Conservation (phyloP, 106 monocot species). For the Phalaenopsis equestris region DNA sequence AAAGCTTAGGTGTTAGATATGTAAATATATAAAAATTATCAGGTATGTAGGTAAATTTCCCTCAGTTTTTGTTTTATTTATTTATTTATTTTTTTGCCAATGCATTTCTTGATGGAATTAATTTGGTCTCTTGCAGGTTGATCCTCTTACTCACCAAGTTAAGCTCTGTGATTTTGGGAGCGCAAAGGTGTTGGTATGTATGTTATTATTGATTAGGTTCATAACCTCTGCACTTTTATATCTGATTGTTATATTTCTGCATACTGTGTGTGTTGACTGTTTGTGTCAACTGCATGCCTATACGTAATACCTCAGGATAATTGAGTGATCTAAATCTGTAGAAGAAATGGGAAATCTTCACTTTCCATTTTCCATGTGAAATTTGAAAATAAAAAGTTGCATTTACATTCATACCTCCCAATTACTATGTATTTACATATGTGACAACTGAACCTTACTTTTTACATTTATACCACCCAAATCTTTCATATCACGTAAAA, state of each 20-base stretch:
- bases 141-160: conserved; percentile 42
- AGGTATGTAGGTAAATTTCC: too few species aligned
- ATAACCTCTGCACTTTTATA: background rate
- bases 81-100: too few species aligned
- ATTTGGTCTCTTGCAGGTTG: conserved; percentile 21
- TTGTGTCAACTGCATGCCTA: background rate
- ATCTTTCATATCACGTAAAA: too few species aligned
- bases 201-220: background rate
- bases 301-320: background rate
- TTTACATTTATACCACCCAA: too few species aligned
- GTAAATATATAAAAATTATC: too few species aligned
- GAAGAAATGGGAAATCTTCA: background rate
- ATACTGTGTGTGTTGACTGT: background rate
- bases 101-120: background rate
- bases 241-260: background rate
- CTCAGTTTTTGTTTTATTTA: too few species aligned
- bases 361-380: background rate
- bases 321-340: background rate
- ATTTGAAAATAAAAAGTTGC: background rate
- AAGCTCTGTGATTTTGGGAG: conserved; percentile 54
- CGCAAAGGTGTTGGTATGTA: conserved; percentile 45
- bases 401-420: too few species aligned
- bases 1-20: too few species aligned
- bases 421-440: too few species aligned
- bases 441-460: too few species aligned